Evolutionary conservation across 768 basidiomycete species (phyloP).

Genomic region (Russula emetica): DNA sequence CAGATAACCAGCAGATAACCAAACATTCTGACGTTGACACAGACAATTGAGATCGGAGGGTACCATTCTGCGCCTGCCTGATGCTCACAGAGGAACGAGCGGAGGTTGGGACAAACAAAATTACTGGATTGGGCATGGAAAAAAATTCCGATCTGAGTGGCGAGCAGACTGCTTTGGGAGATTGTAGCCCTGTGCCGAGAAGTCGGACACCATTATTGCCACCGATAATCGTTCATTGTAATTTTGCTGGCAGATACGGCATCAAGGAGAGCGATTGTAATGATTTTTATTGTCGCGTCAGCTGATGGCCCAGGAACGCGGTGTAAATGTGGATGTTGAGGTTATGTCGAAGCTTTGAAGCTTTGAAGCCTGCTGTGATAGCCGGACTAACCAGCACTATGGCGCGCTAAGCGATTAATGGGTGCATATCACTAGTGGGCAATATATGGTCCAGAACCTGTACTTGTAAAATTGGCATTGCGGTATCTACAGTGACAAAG

Average conservation of each 20-base stretch:
- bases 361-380: background rate
- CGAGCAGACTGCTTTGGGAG: background rate
- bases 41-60: slow-evolving; percentile 8
- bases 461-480: background rate
- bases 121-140: background rate
- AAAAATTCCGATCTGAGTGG: background rate
- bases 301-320: slow-evolving; percentile 9
- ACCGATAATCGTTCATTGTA: background rate
- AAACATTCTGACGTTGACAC: background rate
- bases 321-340: background rate
- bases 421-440: background rate
- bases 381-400: background rate
- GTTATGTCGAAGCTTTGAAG: background rate
- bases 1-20: background rate
- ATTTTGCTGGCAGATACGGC: slow-evolving; percentile 2
- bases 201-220: background rate
- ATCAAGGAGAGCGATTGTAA: background rate
- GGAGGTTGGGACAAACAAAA: background rate
- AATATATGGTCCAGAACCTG: background rate
- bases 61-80: background rate
- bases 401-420: background rate
- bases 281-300: background rate
- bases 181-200: background rate
- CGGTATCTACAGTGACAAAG: background rate
- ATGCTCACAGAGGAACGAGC: background rate